Percentiles rank a stretch among this genome's conserved stretches.
These are phyloP conservation scores for Agarophyton chilense DNA, from an alignment of 23 red algal species.

Conservation along the genomic window DNA sequence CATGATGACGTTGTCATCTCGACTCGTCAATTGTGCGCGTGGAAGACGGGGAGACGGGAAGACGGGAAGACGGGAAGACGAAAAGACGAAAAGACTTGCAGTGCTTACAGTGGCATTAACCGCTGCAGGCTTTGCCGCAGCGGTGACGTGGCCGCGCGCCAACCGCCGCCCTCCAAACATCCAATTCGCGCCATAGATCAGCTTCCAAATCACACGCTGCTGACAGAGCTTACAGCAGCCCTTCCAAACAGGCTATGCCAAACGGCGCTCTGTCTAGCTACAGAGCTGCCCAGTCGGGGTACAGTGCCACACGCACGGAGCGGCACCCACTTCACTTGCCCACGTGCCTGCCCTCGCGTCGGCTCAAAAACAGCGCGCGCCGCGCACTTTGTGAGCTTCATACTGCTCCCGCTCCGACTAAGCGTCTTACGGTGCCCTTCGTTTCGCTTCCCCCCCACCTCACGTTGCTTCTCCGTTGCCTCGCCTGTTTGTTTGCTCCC, in stretches of 20 bases:
- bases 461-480: background rate
- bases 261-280: background rate
- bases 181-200: constrained; percentile 10
- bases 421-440: background rate
- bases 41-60: too few relatives aligned
- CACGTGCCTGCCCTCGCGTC: background rate
- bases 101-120: background rate
- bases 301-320: background rate
- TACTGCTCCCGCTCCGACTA: background rate
- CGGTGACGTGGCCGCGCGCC: constrained; percentile 4
- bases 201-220: background rate
- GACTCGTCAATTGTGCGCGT: too few relatives aligned
- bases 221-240: background rate
- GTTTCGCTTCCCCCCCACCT: background rate
- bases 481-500: background rate
- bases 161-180: background rate
- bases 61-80: too few relatives aligned
- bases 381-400: background rate
- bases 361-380: background rate
- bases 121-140: background rate
- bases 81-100: too few relatives aligned
- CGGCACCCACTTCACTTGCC: too few relatives aligned
- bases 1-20: too few relatives aligned
- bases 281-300: too few relatives aligned
- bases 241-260: background rate